Conservation (phyloP, 257 asterid species). For the Vinca minor region DNA sequence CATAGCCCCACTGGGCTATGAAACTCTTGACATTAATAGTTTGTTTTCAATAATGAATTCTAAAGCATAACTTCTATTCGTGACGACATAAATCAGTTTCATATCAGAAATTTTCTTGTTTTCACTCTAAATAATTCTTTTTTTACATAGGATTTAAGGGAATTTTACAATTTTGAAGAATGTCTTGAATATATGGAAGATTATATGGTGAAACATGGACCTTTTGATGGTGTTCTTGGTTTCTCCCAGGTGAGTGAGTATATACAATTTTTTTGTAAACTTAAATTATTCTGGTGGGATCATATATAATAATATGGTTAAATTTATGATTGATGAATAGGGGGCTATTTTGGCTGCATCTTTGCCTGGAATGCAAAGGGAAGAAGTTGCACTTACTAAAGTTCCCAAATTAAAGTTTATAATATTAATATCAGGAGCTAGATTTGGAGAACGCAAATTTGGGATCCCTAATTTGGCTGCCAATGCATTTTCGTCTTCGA, state of each 20-base stretch:
- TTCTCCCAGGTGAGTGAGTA: constrained; percentile 27
- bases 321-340: constrained; percentile 6
- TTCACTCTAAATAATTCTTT: background rate
- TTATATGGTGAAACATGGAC: constrained; percentile 6
- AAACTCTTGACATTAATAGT: too few species aligned
- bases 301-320: too few species aligned
- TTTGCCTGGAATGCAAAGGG: constrained; percentile 35
- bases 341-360: constrained; percentile 29
- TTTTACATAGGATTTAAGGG: constrained; percentile 15
- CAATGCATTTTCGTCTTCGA: constrained; percentile 26
- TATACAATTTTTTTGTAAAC: background rate
- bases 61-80: too few species aligned
- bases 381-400: constrained; percentile 32
- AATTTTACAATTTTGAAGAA: constrained; percentile 33
- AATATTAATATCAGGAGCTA: constrained; percentile 26
- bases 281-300: too few species aligned
- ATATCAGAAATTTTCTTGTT: background rate
- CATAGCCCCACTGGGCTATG: too few species aligned
- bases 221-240: constrained; percentile 32
- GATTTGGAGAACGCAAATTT: constrained; percentile 22
- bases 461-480: constrained; percentile 29
- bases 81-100: too few species aligned
- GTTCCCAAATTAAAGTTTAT: constrained; percentile 30
- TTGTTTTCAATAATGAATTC: too few species aligned
- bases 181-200: constrained; percentile 20